Base-by-base conservation (phyloP, 225 moss, liverwort and hornwort genomes). In the Physcomitrellopsis africana region DNA sequence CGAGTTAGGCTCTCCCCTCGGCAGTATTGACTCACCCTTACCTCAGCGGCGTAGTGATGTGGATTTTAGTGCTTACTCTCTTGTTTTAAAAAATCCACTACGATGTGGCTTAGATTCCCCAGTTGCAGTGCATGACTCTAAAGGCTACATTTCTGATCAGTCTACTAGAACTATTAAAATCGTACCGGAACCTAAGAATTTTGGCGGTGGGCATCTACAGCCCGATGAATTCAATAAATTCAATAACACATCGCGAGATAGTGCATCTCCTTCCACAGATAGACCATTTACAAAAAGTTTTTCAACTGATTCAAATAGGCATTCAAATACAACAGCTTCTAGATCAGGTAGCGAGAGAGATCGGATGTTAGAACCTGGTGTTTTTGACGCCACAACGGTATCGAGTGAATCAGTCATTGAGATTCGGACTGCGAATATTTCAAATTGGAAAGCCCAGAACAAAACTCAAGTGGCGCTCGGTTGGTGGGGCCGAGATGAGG, bases 11-110 rank as follows among this genome's bases (percentile, higher is more conserved):
- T 81, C 76, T 72, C 77, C 87, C 32, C 76, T 94, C 26, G 91
- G 96, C 55, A 75, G 70, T 54, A 68, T 68, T 23, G 88, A 89
- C 60, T 84, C 80, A 13, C 49, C 76, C 60, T 86, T 89, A 52
- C 89, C 96, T 13, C 74, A 42, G 43, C 80, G 92, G 77, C 82
- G 92, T 55, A 79, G 78, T 37, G 96, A 94, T 76, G 76, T 96
- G 61, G 89, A 96, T 84, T 92, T 96, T 56, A 91, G 84, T 16
- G 17, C 87, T 17, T 94, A 92, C 78, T 96, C 92, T 77, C 88
- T 91, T 49, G 94, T 92, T 74, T 75, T 96, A 72, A 81, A 84
- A 46, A 85, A 91, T 53, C 80, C 88, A 63, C 72, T 96, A 76
- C 82, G 65, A 57, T 96, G 94, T 83, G 91, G 90, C 63, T 74